These are phyloP conservation scores for Xanthoconium stramineum DNA, from an alignment of 768 basidiomycete species.

Conservation along the genomic window DNA sequence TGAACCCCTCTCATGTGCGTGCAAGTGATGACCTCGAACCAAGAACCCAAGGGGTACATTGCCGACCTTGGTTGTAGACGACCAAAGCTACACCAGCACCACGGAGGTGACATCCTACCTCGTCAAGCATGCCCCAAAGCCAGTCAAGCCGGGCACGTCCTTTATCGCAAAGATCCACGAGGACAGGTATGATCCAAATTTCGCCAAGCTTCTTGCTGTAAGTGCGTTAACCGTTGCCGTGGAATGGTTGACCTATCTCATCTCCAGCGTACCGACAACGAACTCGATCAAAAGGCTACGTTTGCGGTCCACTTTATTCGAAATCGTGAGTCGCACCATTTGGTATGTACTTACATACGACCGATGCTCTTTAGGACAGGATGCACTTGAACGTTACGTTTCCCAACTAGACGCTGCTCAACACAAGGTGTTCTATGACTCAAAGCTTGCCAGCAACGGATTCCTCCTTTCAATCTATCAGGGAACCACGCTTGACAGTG, in stretches of 20 bases:
- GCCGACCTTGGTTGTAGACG: conserved; percentile 39
- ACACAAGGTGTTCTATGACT: conserved; percentile 44
- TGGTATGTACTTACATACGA: not conserved
- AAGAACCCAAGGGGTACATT: conserved; percentile 45
- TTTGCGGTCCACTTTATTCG: conserved; percentile 35
- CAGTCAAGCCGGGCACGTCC: conserved; percentile 33
- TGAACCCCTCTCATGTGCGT: not conserved
- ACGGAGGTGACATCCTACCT: conserved; percentile 41
- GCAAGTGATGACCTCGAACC: not conserved
- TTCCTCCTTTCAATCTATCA: conserved; percentile 41
- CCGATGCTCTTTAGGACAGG: conserved; percentile 37
- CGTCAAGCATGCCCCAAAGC: conserved; percentile 36
- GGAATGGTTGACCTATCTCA: not conserved
- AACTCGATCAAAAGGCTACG: conserved; percentile 38
- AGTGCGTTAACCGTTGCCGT: conserved; percentile 3
- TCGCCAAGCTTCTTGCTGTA: conserved; percentile 41
- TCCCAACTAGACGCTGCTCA: conserved; percentile 31
- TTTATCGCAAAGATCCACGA: conserved; percentile 43
- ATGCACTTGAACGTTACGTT: conserved; percentile 37
- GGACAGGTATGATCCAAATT: conserved; percentile 50
- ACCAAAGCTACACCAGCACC: conserved; percentile 38
- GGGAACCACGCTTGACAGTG: conserved; percentile 34
- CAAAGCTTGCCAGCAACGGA: conserved; percentile 40
- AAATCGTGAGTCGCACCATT: conserved; percentile 36
- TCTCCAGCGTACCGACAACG: conserved; percentile 43